Conservation (phyloP, 2,329 filamentous ascomycete genomes). For the Fusarium begoniae region DNA sequence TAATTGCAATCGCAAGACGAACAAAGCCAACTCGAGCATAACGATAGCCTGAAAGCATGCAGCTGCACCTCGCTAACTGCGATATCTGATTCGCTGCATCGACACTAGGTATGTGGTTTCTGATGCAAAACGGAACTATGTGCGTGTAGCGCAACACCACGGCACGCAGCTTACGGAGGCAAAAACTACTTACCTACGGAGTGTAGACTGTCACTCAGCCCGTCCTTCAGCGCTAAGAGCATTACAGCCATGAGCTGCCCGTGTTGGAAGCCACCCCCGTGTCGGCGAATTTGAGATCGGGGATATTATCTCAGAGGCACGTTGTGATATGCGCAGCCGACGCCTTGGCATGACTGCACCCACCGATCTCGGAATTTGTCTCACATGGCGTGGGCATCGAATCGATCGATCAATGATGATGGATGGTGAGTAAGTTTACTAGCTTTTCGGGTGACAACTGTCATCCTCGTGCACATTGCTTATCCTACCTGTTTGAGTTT, state of each 20-base stretch:
- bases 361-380: constrained; percentile 4
- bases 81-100: constrained; percentile 21
- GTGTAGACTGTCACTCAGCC: not conserved
- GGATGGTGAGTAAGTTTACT: constrained; percentile 1
- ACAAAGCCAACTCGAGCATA: not conserved
- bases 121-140: constrained; percentile 1
- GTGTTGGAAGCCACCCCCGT: not conserved
- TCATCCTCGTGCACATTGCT: constrained; percentile 12
- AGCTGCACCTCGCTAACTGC: constrained; percentile 7
- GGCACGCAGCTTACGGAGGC: constrained; percentile 14
- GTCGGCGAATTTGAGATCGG: not conserved
- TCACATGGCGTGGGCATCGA: not conserved
- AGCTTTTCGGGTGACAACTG: constrained; percentile 3
- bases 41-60: not conserved
- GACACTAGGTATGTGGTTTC: constrained; percentile 1
- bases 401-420: not conserved
- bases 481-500: constrained; percentile 20
- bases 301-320: not conserved
- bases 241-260: not conserved
- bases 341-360: not conserved
- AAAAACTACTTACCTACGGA: not conserved
- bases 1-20: not conserved
- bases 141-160: not conserved
- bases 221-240: not conserved
- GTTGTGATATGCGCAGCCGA: not conserved